Conservation (phyloP, 1,284 basidiomycete genomes). For the Prillingera fragicola region DNA sequence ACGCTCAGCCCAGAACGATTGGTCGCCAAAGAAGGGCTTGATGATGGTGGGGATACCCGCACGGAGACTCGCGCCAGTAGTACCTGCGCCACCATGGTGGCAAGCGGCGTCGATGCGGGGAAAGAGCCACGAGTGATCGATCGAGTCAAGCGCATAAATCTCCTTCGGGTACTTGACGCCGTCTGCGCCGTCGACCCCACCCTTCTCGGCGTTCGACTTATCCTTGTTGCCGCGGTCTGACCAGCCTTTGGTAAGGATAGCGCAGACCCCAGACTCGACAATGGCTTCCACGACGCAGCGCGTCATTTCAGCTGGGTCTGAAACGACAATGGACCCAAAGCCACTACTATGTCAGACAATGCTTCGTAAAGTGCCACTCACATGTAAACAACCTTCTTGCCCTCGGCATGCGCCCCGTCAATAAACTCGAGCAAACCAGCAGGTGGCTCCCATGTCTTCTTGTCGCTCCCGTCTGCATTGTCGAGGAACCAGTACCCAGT, state of each 20-base stretch:
- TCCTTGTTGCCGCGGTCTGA: conserved; percentile 72
- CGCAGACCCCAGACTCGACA: conserved; percentile 72
- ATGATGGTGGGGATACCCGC: conserved; percentile 74
- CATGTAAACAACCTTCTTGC: conserved; percentile 93
- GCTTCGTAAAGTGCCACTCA: conserved; percentile 10
- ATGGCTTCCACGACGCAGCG: conserved; percentile 84
- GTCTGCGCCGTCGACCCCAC: conserved; percentile 32
- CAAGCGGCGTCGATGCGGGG: conserved; percentile 87
- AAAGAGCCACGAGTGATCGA: conserved; percentile 98
- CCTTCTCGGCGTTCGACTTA: conserved; percentile 19
- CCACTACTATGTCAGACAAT: conserved; percentile 51
- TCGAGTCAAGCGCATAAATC: conserved; percentile 73
- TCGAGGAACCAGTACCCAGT: conserved; percentile 95
- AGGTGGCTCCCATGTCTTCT: conserved; percentile 82
- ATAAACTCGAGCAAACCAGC: conserved; percentile 75
- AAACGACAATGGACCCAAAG: conserved; percentile 97
- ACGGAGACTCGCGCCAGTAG: conserved; percentile 85
- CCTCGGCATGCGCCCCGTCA: conserved; percentile 61
- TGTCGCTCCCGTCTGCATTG: conserved; percentile 78
- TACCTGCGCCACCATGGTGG: conserved; percentile 96
- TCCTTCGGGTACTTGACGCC: conserved; percentile 59
- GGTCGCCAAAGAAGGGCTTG: conserved; percentile 95
- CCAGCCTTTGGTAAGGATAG: conserved; percentile 96
- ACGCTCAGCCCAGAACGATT: conserved; percentile 94
- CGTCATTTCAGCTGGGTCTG: conserved; percentile 88